Evolutionary conservation across 768 basidiomycete genomes (phyloP).

Genomic region (Tephrocybe sp.): DNA sequence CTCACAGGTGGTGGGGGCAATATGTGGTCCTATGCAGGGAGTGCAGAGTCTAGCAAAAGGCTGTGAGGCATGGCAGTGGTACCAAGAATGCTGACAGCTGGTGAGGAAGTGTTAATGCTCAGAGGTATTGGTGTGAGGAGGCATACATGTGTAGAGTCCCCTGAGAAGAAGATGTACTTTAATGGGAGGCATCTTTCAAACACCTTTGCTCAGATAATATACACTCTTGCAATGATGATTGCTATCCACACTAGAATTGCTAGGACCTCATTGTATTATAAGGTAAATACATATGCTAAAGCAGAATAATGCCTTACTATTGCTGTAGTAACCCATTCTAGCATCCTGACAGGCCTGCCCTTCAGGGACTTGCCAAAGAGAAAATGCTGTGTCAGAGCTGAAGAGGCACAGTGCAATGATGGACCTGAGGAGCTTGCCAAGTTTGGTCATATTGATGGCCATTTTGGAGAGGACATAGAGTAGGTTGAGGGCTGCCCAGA

Average conservation of each 20-base stretch:
- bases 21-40: conserved; percentile 81
- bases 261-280: conserved; percentile 44
- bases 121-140: background rate
- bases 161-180: conserved; percentile 52
- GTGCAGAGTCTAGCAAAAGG: conserved; percentile 83
- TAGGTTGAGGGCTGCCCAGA: conserved; percentile 64
- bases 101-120: background rate
- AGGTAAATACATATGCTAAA: too few species aligned
- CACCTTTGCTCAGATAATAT: conserved; percentile 69
- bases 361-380: too few species aligned
- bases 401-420: conserved; percentile 79
- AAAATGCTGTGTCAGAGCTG: conserved; percentile 74
- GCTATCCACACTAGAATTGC: conserved; percentile 78
- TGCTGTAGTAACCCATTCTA: too few species aligned
- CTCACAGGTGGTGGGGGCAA: conserved; percentile 28
- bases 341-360: too few species aligned
- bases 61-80: conserved; percentile 95
- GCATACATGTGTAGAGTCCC: conserved; percentile 65
- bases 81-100: conserved; percentile 72
- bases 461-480: conserved; percentile 65
- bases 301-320: too few species aligned
- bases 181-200: conserved; percentile 81
- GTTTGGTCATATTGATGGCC: conserved; percentile 75
- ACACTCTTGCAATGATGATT: conserved; percentile 69
- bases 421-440: conserved; percentile 80